A percentile compares a stretch with the other conserved stretches of the same genome.
phyloP scores from a whole-genome alignment of 768 basidiomycete genomes.

The Russula olivacea region DNA sequence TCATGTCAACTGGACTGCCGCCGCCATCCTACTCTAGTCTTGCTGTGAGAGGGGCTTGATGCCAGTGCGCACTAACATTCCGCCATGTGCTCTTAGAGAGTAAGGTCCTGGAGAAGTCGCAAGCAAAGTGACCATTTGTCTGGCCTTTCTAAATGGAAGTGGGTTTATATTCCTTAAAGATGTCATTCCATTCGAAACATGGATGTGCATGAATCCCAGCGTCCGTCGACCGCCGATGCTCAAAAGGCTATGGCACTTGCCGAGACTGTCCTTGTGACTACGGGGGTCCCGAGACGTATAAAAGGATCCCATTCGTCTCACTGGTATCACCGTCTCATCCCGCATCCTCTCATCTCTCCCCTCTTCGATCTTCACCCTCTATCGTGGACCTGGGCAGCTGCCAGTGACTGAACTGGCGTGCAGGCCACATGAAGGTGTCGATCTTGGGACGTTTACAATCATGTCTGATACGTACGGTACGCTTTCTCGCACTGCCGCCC shows the following conservation, averaged over 20 bases:
- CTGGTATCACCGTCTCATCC: no score
- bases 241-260: neutral
- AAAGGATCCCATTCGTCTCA: neutral
- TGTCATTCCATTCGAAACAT: no score
- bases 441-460: neutral
- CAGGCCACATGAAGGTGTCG: neutral
- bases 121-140: no score
- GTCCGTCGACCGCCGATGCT: neutral
- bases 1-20: neutral
- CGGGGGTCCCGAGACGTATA: neutral
- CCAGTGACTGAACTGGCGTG: neutral
- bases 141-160: no score
- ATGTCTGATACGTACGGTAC: no score
- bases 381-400: neutral
- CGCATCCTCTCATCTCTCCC: neutral
- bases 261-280: neutral
- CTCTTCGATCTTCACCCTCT: neutral
- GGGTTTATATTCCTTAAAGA: no score
- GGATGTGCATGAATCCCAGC: constrained; percentile 1
- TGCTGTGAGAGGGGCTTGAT: no score
- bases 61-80: neutral
- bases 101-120: neutral
- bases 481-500: neutral
- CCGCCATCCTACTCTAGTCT: neutral
- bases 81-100: neutral